Evolutionary conservation across 2,329 filamentous ascomycete genomes (phyloP).

Genomic region (Hypomyces rosellus): DNA sequence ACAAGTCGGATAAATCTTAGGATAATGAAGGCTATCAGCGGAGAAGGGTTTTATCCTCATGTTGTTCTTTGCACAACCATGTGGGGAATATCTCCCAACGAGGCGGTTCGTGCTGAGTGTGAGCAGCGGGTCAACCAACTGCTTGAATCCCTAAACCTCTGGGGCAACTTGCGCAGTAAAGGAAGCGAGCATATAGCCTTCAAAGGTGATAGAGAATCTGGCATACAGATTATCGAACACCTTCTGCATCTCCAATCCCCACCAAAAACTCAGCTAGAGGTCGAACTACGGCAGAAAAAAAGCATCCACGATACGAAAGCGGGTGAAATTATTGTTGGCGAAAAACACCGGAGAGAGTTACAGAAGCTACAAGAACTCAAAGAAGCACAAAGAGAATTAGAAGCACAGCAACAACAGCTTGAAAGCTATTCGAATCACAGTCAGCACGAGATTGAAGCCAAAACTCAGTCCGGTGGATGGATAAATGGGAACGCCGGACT

Average conservation of each 20-base stretch:
- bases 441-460: too few species aligned
- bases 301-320: too few species aligned
- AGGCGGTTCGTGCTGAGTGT: neutral
- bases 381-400: too few species aligned
- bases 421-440: too few species aligned
- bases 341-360: too few species aligned
- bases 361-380: too few species aligned
- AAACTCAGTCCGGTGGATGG: too few species aligned
- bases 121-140: neutral
- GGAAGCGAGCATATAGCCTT: neutral
- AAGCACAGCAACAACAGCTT: too few species aligned
- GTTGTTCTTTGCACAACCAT: neutral
- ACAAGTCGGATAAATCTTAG: neutral
- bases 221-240: neutral
- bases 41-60: neutral
- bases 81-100: neutral
- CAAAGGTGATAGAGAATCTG: neutral
- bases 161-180: neutral
- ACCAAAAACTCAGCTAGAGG: too few species aligned
- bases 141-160: neutral
- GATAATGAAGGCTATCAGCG: neutral
- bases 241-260: neutral
- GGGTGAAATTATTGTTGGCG: too few species aligned
- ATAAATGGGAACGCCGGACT: too few species aligned
- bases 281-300: too few species aligned